phyloP scores from a whole-genome alignment of 345 rosid species.

The Salix brachista region DNA sequence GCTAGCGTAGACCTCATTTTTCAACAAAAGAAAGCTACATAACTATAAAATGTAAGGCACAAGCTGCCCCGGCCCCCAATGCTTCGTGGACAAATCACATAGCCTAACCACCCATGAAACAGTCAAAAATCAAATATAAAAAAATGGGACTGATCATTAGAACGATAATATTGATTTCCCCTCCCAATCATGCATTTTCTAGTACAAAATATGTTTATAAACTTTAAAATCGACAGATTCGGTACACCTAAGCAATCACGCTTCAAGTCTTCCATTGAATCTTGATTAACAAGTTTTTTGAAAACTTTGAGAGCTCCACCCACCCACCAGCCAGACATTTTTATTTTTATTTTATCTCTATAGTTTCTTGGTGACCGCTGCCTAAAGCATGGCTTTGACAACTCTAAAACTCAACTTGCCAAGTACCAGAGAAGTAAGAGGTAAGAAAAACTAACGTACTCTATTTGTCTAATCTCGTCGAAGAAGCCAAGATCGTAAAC shows the following conservation, averaged over 20 bases:
- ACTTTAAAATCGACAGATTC: neutral
- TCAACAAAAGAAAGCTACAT: neutral
- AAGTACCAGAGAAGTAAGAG: neutral
- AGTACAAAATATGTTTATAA: neutral
- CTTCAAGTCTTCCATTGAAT: neutral
- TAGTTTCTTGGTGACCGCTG: neutral
- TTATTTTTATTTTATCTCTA: neutral
- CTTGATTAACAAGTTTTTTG: neutral
- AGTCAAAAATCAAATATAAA: neutral
- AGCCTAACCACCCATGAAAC: neutral
- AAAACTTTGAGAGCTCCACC: neutral
- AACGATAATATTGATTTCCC: neutral
- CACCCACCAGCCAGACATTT: neutral
- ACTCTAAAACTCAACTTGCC: neutral
- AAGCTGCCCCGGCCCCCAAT: neutral
- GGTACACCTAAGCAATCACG: neutral
- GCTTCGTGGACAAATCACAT: neutral
- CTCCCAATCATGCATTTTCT: neutral
- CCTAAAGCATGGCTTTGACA: neutral
- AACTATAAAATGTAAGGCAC: neutral
- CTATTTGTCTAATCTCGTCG: constrained; percentile 65
- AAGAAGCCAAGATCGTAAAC: constrained; percentile 85
- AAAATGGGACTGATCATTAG: neutral
- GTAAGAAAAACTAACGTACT: constrained; percentile 38
- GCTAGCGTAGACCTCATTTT: neutral